Evolutionary conservation across 768 basidiomycete genomes (phyloP), one percentile per base, ranked within the genome.

Genomic region (Cyclocybe aegerita): DNA sequence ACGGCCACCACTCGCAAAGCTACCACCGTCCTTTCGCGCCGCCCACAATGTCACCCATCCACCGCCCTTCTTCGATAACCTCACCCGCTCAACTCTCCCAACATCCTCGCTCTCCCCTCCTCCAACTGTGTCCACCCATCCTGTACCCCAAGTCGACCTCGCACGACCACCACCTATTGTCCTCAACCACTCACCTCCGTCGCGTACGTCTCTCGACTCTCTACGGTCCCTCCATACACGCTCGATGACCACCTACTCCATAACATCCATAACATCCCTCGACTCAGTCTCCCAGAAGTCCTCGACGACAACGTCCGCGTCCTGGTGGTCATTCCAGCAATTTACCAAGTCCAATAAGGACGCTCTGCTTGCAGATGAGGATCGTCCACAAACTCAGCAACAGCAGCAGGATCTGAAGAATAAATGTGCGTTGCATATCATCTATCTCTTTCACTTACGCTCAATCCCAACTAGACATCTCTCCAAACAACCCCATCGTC

Each of bases 401-500:
- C 70, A 55, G 15, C 42, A 77, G 55, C 77, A 80, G 54, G 73
- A 72, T 36, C 64, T 69, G 7, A 71, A 75, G 32, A 76, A 75
- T 55, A 89, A 88, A 67, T 90, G 90, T 88, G 54, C 55, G 80
- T 76, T 9, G 32, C 23, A 11, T 31, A 15, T 45, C 45, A 43
- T 39, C 30, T 46, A 52, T 23, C 14, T 2, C 29, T 34, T 44
- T 34, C 14, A 36, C 15, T 38, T 14, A 23, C 40, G 49, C 55
- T 50, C 38, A 50, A 47, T 43, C 50, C 15, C 49, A 43, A 48
- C 5, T 65, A 93, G 90, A 95, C 62, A 79, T 80, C 4, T 76
- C 90, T 0, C 88, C 95, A 0, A 80, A 80, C 51, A 83, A 92
- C 55, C 96, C 96, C 0, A 70, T 98, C 39, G 88, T 98, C 1